These are phyloP conservation scores for Monosporascus sp. DNA, from an alignment of 2,329 filamentous ascomycete genomes.

Conservation along the genomic window DNA sequence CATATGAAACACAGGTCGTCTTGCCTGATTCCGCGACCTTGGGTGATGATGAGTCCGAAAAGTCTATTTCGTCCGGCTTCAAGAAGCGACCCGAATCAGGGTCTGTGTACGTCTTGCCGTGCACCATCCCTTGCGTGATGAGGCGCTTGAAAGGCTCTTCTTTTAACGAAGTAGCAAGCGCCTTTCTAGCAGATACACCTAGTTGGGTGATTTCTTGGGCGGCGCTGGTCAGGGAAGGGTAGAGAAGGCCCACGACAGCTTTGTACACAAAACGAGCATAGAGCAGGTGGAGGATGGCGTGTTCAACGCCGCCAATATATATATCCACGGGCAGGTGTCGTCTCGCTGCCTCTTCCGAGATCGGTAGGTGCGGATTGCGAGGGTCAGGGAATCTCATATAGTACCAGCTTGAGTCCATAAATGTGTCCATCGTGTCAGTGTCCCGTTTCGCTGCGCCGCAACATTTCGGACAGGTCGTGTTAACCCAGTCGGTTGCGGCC, in stretches of 20 bases:
- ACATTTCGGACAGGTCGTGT: conserved; percentile 72
- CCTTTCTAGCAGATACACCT: conserved; percentile 5
- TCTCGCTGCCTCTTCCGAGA: conserved; percentile 55
- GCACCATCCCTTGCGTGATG: conserved; percentile 88
- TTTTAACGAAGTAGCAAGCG: conserved; percentile 22
- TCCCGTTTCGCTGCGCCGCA: conserved; percentile 66
- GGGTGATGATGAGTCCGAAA: conserved; percentile 50
- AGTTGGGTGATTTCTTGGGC: conserved; percentile 7
- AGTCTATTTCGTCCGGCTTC: conserved; percentile 67
- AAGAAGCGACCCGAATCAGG: conserved; percentile 71
- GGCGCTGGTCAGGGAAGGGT: conserved; percentile 32
- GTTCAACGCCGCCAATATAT: conserved; percentile 87
- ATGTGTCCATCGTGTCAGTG: conserved; percentile 94
- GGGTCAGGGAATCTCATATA: conserved; percentile 75
- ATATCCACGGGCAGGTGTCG: conserved; percentile 68
- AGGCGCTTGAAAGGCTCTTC: conserved; percentile 75
- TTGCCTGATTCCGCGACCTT: conserved; percentile 57
- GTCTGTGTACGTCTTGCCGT: conserved; percentile 76
- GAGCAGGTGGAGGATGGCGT: conserved; percentile 83
- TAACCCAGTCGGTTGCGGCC: conserved; percentile 64
- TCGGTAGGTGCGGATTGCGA: conserved; percentile 54
- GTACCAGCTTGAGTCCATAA: conserved; percentile 95
- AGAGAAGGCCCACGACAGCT: conserved; percentile 59
- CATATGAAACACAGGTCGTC: conserved; percentile 59
- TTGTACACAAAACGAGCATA: conserved; percentile 91